phyloP scores from a whole-genome alignment of 1,284 basidiomycete genomes.

The Rhodotorula sp. region DNA sequence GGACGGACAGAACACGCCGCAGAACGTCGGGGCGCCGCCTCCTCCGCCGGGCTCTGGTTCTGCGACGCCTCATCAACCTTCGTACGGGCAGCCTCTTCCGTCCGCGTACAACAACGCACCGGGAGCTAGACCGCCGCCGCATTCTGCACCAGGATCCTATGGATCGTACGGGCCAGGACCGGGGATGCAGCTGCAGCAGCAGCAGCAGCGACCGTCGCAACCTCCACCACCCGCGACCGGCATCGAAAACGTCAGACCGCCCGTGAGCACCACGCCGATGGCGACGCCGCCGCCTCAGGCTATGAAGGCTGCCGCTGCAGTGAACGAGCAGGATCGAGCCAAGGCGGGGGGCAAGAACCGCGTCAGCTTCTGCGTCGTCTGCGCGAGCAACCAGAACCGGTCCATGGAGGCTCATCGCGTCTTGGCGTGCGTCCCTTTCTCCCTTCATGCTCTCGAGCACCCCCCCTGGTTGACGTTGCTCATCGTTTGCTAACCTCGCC shows the following conservation, averaged over 20 bases:
- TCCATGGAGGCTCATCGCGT: constrained; percentile 99
- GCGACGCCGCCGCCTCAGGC: constrained; percentile 16
- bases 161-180: neutral
- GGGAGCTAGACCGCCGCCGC: neutral
- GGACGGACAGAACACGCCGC: neutral
- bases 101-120: neutral
- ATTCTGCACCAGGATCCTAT: neutral
- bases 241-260: constrained; percentile 7
- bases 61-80: neutral
- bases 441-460: neutral
- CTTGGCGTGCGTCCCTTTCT: constrained; percentile 63
- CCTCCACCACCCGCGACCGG: neutral
- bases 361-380: constrained; percentile 88
- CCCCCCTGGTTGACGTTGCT: neutral
- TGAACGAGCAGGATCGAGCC: constrained; percentile 4
- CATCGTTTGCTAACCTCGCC: neutral
- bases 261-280: constrained; percentile 9
- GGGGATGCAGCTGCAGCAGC: neutral
- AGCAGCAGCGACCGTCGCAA: neutral
- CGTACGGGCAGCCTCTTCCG: neutral
- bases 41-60: neutral
- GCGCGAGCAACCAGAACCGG: constrained; percentile 96
- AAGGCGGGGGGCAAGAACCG: constrained; percentile 5
- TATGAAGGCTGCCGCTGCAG: neutral
- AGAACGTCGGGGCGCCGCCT: neutral